Conservation (phyloP, 805 yeast genomes). For the Cyberlindnera xylosilytica region DNA sequence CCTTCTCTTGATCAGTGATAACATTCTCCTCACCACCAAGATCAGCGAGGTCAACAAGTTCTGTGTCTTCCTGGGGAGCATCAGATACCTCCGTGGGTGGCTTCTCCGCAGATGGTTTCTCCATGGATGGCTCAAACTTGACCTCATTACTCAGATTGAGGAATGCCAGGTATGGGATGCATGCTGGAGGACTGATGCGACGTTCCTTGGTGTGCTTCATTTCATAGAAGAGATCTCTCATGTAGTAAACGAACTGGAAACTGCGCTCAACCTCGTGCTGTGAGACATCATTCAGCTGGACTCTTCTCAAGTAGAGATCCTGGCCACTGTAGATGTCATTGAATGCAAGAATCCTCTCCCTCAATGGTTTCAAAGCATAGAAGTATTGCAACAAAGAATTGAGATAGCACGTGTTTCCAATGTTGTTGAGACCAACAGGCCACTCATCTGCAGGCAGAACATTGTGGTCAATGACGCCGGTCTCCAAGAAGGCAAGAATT, state of each 20-base stretch:
- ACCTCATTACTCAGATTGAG: slow-evolving; percentile 68
- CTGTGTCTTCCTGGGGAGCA: background rate
- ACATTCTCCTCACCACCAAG: background rate
- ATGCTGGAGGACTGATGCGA: slow-evolving; percentile 77
- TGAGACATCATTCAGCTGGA: slow-evolving; percentile 86
- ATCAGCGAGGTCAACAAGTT: slow-evolving; percentile 7
- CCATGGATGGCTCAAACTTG: slow-evolving; percentile 46
- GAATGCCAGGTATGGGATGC: slow-evolving; percentile 84
- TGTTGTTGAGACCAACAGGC: slow-evolving; percentile 92
- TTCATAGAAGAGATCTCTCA: slow-evolving; percentile 64
- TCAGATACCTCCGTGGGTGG: background rate
- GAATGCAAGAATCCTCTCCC: slow-evolving; percentile 62
- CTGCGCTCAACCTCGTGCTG: slow-evolving; percentile 77
- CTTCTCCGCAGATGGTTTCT: background rate
- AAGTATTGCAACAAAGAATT: slow-evolving; percentile 89
- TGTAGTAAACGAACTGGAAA: slow-evolving; percentile 71
- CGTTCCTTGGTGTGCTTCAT: slow-evolving; percentile 61
- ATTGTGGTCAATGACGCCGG: slow-evolving; percentile 61
- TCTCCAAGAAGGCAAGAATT: slow-evolving; percentile 51
- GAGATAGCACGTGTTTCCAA: slow-evolving; percentile 93
- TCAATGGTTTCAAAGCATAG: slow-evolving; percentile 78
- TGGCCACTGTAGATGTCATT: slow-evolving; percentile 34
- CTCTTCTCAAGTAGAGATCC: slow-evolving; percentile 51
- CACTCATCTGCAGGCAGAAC: slow-evolving; percentile 61
- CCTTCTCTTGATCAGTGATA: background rate